Conservation (phyloP, 495 filamentous ascomycete genomes). For the Cenococcum geophilum region DNA sequence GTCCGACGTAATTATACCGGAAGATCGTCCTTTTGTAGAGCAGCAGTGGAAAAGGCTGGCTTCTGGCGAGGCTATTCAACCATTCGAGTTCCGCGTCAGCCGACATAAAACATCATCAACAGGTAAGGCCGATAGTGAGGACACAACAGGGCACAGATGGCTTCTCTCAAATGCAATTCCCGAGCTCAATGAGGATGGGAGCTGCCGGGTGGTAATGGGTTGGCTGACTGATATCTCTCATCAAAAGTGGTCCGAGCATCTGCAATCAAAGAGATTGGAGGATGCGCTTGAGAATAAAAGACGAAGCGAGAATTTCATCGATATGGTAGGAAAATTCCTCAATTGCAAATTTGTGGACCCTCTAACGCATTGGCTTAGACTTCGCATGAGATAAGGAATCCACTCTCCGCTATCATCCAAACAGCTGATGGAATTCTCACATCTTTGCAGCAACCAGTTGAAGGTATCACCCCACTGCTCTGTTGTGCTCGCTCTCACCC, state of each 20-base stretch:
- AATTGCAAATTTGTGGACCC: no score
- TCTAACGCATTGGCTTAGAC: not conserved
- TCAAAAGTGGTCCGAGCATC: slow-evolving; percentile 28
- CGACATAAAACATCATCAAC: not conserved
- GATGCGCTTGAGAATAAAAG: slow-evolving; percentile 31
- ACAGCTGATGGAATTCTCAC: slow-evolving; percentile 32
- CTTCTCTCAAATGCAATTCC: not conserved
- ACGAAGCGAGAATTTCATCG: slow-evolving; percentile 27
- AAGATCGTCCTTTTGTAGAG: slow-evolving; percentile 1
- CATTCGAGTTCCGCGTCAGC: slow-evolving; percentile 8
- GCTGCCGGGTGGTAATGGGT: slow-evolving; percentile 23
- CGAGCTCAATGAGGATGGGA: slow-evolving; percentile 19
- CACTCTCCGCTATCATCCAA: slow-evolving; percentile 35
- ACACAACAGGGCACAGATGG: slow-evolving; percentile 3
- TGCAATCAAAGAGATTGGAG: slow-evolving; percentile 26
- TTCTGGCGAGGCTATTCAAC: not conserved
- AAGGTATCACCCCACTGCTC: no score
- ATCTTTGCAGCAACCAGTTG: not conserved
- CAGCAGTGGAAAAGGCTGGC: not conserved
- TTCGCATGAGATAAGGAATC: slow-evolving; percentile 36
- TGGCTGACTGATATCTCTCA: slow-evolving; percentile 30
- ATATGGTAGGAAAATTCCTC: not conserved
- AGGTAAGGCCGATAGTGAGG: not conserved
- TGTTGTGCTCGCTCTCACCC: no score
- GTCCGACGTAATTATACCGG: not conserved